Evolutionary conservation across 192 early-diverging fungal species (phyloP).

Genomic region (Phycomyces nitens): DNA sequence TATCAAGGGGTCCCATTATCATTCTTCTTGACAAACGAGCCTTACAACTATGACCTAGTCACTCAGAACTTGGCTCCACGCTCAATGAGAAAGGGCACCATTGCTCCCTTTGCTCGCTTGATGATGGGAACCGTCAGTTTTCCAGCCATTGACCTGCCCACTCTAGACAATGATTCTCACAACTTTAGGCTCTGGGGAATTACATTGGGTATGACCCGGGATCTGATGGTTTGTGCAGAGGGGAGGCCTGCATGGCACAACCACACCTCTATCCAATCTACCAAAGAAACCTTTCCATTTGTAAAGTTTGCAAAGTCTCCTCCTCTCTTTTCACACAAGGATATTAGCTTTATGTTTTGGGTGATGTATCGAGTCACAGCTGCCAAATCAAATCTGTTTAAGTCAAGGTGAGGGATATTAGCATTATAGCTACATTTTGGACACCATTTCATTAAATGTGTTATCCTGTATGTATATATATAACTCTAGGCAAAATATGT

Average conservation of each 20-base stretch:
- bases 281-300: slow-evolving; percentile 13
- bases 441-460: no score
- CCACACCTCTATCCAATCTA: neutral
- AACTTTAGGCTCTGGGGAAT: slow-evolving; percentile 28
- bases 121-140: slow-evolving; percentile 25
- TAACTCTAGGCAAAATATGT: no score
- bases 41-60: slow-evolving; percentile 7
- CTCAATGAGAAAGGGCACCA: neutral
- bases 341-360: slow-evolving; percentile 19
- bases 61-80: slow-evolving; percentile 8
- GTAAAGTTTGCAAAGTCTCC: neutral
- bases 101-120: neutral
- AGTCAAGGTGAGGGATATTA: neutral
- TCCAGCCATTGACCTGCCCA: slow-evolving; percentile 25
- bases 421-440: neutral
- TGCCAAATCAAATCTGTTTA: neutral
- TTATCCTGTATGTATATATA: no score
- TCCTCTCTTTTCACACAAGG: slow-evolving; percentile 16
- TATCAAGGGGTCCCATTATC: slow-evolving; percentile 24
- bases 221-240: slow-evolving; percentile 10
- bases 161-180: neutral
- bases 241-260: slow-evolving; percentile 17
- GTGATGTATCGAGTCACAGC: neutral
- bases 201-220: slow-evolving; percentile 28
- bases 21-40: slow-evolving; percentile 21